Evolutionary conservation across 352 stramenopile genomes (phyloP).

Genomic region (Globisporangium ultimum): DNA sequence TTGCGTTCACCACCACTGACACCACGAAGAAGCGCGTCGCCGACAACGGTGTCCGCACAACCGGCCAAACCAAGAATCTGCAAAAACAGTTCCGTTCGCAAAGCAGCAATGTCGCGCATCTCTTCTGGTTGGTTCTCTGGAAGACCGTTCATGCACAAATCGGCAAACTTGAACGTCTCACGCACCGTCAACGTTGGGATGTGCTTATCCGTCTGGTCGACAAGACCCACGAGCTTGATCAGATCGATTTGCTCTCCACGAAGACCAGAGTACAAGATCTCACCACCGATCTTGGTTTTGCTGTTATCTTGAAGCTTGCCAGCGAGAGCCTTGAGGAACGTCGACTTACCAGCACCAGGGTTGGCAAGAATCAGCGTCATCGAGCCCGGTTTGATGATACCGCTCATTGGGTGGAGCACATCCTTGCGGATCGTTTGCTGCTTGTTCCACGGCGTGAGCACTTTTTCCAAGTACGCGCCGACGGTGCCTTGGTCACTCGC

Average conservation of each 20-base stretch:
- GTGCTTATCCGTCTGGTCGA: conserved; percentile 61
- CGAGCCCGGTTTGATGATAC: conserved; percentile 77
- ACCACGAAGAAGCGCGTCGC: conserved; percentile 80
- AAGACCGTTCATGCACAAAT: conserved; percentile 74
- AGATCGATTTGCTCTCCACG: conserved; percentile 51
- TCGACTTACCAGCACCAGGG: conserved; percentile 72
- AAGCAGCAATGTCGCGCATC: conserved; percentile 55
- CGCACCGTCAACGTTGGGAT: conserved; percentile 87
- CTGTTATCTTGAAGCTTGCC: conserved; percentile 50
- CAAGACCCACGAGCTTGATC: conserved; percentile 59
- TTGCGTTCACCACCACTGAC: conserved; percentile 88
- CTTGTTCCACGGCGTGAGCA: conserved; percentile 20
- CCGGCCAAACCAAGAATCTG: conserved; percentile 82
- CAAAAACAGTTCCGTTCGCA: conserved; percentile 62
- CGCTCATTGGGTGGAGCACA: conserved; percentile 29
- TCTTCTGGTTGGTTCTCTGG: conserved; percentile 61
- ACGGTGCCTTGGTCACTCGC: conserved; percentile 48
- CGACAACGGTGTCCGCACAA: conserved; percentile 91
- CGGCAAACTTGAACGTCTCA: conserved; percentile 94
- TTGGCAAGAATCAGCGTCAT: conserved; percentile 69
- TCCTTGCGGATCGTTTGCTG: conserved; percentile 36
- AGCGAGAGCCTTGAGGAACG: conserved; percentile 70
- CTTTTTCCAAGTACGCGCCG: conserved; percentile 39
- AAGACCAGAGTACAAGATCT: conserved; percentile 63
- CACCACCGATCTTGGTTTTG: conserved; percentile 45